A percentile compares a stretch with the other conserved stretches of the same genome.
phyloP scores from a whole-genome alignment of 129 eudicot genomes.

The Solidago caesia region DNA sequence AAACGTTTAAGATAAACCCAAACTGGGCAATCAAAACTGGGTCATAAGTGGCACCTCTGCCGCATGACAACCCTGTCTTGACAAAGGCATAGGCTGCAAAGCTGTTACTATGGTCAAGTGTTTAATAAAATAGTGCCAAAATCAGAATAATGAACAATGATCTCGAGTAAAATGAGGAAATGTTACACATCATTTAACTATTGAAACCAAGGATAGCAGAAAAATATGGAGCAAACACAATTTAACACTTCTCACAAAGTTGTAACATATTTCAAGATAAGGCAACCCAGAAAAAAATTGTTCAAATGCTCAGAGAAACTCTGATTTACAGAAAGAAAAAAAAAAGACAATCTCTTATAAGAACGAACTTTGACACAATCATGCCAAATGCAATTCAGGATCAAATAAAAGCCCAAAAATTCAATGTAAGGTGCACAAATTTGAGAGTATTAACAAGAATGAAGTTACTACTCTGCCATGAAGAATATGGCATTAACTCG shows the following conservation, averaged over 20 bases:
- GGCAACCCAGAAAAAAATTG: background rate
- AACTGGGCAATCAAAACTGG: background rate
- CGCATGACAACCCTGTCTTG: background rate
- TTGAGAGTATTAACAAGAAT: background rate
- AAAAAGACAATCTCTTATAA: background rate
- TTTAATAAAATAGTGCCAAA: too few relatives aligned
- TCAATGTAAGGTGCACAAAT: background rate
- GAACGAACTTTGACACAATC: background rate
- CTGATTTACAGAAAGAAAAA: background rate
- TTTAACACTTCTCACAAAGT: background rate
- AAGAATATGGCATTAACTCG: slow-evolving; percentile 5
- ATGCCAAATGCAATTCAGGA: background rate
- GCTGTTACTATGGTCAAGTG: too few relatives aligned
- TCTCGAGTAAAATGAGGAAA: background rate
- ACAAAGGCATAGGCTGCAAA: too few relatives aligned
- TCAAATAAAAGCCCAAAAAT: background rate
- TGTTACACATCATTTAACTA: background rate
- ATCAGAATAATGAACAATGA: background rate
- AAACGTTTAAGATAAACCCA: background rate
- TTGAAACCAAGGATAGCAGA: background rate
- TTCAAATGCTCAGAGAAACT: background rate
- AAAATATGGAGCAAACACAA: background rate
- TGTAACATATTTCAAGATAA: background rate
- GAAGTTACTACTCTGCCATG: background rate
- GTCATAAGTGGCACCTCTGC: background rate